Conservation (phyloP, 805 yeast genomes). For the Wickerhamiella occidentalis region DNA sequence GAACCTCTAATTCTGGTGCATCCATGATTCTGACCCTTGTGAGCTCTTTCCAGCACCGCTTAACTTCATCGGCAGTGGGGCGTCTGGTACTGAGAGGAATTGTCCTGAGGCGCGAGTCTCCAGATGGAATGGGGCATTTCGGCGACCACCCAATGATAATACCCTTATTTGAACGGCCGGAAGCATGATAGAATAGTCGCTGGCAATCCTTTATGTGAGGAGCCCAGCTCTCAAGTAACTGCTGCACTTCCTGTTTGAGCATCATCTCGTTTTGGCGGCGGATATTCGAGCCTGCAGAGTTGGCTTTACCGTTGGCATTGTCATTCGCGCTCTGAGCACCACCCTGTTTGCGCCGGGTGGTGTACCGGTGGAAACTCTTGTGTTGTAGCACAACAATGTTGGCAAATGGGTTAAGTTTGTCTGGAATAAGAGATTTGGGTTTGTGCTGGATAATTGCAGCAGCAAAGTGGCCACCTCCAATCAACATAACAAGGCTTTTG, state of each 20-base stretch:
- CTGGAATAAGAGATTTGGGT: conserved; percentile 35
- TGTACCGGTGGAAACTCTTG: conserved; percentile 86
- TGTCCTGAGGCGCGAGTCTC: conserved; percentile 50
- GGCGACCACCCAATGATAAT: conserved; percentile 47
- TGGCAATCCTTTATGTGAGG: conserved; percentile 44
- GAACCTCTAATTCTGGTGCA: conserved; percentile 39
- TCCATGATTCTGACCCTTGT: conserved; percentile 45
- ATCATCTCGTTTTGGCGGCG: conserved; percentile 87
- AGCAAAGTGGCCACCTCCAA: conserved; percentile 97
- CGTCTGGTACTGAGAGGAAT: conserved; percentile 86
- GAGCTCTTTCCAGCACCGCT: conserved; percentile 71
- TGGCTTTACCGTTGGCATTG: conserved; percentile 86
- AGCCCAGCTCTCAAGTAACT: conserved; percentile 55
- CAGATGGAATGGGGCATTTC: conserved; percentile 41
- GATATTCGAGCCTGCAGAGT: conserved; percentile 85
- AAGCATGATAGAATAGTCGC: conserved; percentile 67
- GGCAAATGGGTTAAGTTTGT: conserved; percentile 44
- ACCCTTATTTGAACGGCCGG: conserved; percentile 54
- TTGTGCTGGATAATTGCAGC: conserved; percentile 81
- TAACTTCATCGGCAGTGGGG: conserved; percentile 72
- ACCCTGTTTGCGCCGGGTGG: conserved; percentile 95
- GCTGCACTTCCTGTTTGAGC: conserved; percentile 63
- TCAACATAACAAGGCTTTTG: conserved; percentile 71
- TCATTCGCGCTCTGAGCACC: conserved; percentile 92
- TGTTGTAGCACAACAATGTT: conserved; percentile 42